These are phyloP conservation scores for Phoma sp. DNA, from an alignment of 2,329 filamentous ascomycete genomes.

Conservation along the genomic window DNA sequence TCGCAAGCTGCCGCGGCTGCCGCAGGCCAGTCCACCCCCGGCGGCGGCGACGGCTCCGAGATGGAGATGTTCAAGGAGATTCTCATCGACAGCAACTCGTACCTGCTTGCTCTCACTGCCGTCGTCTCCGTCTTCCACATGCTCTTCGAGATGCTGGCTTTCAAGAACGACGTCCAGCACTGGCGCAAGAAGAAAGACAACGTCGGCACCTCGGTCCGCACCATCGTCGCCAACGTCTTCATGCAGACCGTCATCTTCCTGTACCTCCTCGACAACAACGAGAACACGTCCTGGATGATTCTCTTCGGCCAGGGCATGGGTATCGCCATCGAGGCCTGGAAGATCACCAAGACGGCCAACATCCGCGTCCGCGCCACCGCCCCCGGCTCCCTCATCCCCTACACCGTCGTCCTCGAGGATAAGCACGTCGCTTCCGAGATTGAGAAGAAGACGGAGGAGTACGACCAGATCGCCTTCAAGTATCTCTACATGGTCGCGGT, in stretches of 20 bases:
- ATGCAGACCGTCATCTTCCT: slow-evolving; percentile 97
- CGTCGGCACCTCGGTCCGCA: slow-evolving; percentile 92
- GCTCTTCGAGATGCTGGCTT: slow-evolving; percentile 93
- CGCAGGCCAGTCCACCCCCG: slow-evolving; percentile 70
- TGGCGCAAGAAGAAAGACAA: slow-evolving; percentile 99
- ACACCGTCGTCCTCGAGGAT: slow-evolving; percentile 85
- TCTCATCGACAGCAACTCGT: slow-evolving; percentile 90
- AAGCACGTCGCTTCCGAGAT: slow-evolving; percentile 96
- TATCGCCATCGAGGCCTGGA: slow-evolving; percentile 83
- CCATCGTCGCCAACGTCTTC: slow-evolving; percentile 95
- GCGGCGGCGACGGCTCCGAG: slow-evolving; percentile 87
- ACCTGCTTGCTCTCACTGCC: slow-evolving; percentile 82
- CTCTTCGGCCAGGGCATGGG: slow-evolving; percentile 89
- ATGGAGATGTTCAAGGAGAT: slow-evolving; percentile 98
- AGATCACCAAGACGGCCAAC: slow-evolving; percentile 93
- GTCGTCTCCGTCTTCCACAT: slow-evolving; percentile 89
- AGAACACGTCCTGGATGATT: slow-evolving; percentile 99
- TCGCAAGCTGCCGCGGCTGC: slow-evolving; percentile 80
- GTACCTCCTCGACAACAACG: slow-evolving; percentile 95
- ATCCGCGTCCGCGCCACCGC: slow-evolving; percentile 76
- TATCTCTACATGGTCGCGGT: slow-evolving; percentile 95
- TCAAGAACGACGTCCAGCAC: slow-evolving; percentile 96
- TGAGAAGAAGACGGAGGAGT: slow-evolving; percentile 97
- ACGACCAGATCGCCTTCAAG: slow-evolving; percentile 96
- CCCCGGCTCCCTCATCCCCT: slow-evolving; percentile 76